phyloP scores from a whole-genome alignment of 148 eudicot species.

The Rhododendron simsii region DNA sequence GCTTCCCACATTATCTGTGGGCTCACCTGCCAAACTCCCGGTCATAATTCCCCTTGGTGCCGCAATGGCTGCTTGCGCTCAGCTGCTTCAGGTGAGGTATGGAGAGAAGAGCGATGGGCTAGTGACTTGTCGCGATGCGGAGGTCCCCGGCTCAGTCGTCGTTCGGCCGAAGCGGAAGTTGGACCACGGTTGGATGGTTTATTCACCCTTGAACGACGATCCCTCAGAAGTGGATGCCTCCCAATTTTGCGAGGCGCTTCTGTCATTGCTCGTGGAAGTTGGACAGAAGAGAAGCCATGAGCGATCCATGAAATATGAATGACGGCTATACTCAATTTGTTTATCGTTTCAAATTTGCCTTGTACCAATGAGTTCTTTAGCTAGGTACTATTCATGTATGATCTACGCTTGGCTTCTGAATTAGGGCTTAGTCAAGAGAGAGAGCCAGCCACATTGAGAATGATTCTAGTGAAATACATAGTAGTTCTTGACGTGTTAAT shows the following conservation, averaged over 20 bases:
- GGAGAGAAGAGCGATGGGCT: slow-evolving; percentile 96
- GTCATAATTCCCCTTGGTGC: slow-evolving; percentile 90
- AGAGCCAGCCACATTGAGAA: background rate
- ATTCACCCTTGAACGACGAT: slow-evolving; percentile 70
- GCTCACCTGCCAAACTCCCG: slow-evolving; percentile 69
- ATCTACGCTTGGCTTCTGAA: background rate
- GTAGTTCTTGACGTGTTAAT: background rate
- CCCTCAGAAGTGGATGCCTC: slow-evolving; percentile 75
- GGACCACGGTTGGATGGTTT: slow-evolving; percentile 99
- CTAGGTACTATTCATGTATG: background rate
- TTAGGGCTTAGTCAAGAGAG: background rate
- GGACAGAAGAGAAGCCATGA: slow-evolving; percentile 48
- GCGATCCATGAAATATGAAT: slow-evolving; percentile 42
- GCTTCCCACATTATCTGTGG: slow-evolving; percentile 44
- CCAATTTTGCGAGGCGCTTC: slow-evolving; percentile 89
- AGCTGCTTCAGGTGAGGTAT: slow-evolving; percentile 76
- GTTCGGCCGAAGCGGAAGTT: slow-evolving; percentile 76
- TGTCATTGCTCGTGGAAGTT: slow-evolving; percentile 71
- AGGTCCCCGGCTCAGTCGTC: slow-evolving; percentile 93
- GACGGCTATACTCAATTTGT: slow-evolving; percentile 9
- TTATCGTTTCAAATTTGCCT: background rate
- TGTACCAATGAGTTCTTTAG: background rate
- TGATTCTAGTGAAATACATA: background rate
- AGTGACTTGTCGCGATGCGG: slow-evolving; percentile 93
- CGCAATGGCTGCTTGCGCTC: slow-evolving; percentile 96